Conservation (phyloP, 208 protist species). For the Angomonas deanei region DNA sequence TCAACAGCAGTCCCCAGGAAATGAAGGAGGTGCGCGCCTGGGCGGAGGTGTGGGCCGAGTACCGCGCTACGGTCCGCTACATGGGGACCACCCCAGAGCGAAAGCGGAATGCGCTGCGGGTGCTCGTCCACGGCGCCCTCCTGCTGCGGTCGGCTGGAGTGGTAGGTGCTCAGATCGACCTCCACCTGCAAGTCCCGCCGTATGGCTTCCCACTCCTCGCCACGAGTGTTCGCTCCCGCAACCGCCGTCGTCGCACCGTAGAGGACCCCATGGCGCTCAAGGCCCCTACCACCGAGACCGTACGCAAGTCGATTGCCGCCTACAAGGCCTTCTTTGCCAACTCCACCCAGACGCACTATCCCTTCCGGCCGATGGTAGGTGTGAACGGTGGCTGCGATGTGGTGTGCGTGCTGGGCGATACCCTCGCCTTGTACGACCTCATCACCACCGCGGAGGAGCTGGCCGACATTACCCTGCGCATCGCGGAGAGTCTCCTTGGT, state of each 20-base stretch:
- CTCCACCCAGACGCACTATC: conserved; percentile 44
- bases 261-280: conserved; percentile 14
- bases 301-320: conserved; percentile 47
- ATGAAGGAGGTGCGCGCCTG: conserved; percentile 63
- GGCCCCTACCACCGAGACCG: conserved; percentile 55
- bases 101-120: conserved; percentile 70
- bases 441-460: conserved; percentile 54
- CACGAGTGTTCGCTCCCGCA: conserved; percentile 28
- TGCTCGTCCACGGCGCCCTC: conserved; percentile 76
- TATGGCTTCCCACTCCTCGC: conserved; percentile 81
- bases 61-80: conserved; percentile 41
- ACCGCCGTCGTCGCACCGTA: neutral
- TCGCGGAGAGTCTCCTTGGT: conserved; percentile 75
- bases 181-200: conserved; percentile 67
- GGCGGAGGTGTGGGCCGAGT: conserved; percentile 85
- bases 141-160: conserved; percentile 68
- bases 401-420: conserved; percentile 55
- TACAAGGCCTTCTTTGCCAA: conserved; percentile 73
- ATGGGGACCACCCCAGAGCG: conserved; percentile 64
- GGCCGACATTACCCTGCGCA: conserved; percentile 32
- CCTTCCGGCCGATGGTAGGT: conserved; percentile 62
- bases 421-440: conserved; percentile 70
- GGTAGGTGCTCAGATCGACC: conserved; percentile 56
- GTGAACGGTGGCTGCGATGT: conserved; percentile 82
- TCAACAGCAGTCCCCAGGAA: conserved; percentile 18